Evolutionary conservation across 192 early-diverging fungal species (phyloP).

Genomic region (Fimicolochytrium jonesii): DNA sequence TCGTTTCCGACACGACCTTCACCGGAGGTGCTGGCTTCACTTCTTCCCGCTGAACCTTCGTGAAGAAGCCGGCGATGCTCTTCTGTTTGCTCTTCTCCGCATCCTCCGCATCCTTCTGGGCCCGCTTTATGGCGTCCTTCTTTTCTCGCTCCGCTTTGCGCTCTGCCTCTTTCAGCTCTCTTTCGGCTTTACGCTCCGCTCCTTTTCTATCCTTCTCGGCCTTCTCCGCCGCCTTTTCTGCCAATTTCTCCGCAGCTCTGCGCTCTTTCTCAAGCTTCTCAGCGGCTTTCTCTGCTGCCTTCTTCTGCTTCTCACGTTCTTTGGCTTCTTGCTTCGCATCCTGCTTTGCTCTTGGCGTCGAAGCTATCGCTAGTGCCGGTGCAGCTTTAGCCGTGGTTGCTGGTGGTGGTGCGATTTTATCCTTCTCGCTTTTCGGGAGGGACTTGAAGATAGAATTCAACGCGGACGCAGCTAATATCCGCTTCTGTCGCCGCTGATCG

Average conservation of each 20-base stretch:
- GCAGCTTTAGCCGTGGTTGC: not conserved
- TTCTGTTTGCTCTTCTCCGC: constrained; percentile 24
- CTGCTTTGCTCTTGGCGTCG: not conserved
- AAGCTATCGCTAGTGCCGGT: not conserved
- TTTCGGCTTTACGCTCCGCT: constrained; percentile 8
- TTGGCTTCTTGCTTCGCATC: constrained; percentile 24
- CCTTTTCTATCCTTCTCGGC: constrained; percentile 36
- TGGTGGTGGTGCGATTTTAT: not conserved
- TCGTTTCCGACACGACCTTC: not conserved
- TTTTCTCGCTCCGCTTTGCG: constrained; percentile 6
- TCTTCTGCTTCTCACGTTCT: constrained; percentile 10
- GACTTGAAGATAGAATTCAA: not conserved
- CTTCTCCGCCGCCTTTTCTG: constrained; percentile 33
- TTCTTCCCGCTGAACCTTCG: constrained; percentile 2
- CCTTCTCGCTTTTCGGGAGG: no score
- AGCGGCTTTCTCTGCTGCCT: constrained; percentile 21
- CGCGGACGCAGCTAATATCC: not conserved
- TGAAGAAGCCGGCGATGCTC: constrained; percentile 16
- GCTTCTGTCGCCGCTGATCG: constrained; percentile 26
- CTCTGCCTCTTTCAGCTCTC: constrained; percentile 38
- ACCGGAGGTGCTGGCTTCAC: constrained; percentile 22
- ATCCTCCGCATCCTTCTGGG: constrained; percentile 23
- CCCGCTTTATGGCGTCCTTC: constrained; percentile 15
- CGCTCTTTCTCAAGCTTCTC: constrained; percentile 31
- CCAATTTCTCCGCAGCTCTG: constrained; percentile 13